Evolutionary conservation across 495 filamentous ascomycete genomes (phyloP), one percentile per base, ranked within the genome.

Genomic region (Gamarada debralockiae): DNA sequence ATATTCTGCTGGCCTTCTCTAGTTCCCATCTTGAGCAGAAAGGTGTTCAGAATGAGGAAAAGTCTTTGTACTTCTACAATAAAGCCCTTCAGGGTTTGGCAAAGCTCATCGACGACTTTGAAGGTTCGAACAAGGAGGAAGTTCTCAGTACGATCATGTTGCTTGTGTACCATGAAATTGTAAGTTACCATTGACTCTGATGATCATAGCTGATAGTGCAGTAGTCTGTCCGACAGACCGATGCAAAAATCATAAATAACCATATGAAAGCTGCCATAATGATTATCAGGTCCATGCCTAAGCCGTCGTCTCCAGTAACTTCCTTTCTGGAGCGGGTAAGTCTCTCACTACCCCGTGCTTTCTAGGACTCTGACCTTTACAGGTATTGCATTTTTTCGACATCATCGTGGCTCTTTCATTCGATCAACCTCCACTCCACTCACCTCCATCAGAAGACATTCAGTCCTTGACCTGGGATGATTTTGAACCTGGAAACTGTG

Each of bases 301-400:
- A 69, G 38, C 69, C 72, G 27, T 64, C 71, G 1, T 74, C 74
- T 37, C 69, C 79, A 4, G 77, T 78, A 0, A 72, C 71, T 52
- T 58, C 70, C 18, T 84, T 83, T 52, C 61, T 84, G 10, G 79
- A 82, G 64, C 72, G 78, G 13, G 79, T 82, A 66, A 23, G 76
- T 67, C 6, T 27, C 20, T 37, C 33, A 5, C 15, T 8, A 20
- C 6, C 40, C 40, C 6, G 18, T 23, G 4, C 8, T 42, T 3
- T 3, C 10, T n/a, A 10, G 29, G 27, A 41, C 58, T 9, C 24
- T 50, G 17, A 54, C 22, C 22, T 9, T 46, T 43, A 6, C 37
- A 82, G 77, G 79, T 78, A 2, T 84, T 84, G 50, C 73, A 79
- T 4, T 84, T 82, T 56, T 84, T 83, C 65, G 81, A 84, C 58